Evolutionary conservation across 176 grass and related monocot genomes (phyloP), one percentile per base, ranked within the genome.

Genomic region (Oryza glaberrima): DNA sequence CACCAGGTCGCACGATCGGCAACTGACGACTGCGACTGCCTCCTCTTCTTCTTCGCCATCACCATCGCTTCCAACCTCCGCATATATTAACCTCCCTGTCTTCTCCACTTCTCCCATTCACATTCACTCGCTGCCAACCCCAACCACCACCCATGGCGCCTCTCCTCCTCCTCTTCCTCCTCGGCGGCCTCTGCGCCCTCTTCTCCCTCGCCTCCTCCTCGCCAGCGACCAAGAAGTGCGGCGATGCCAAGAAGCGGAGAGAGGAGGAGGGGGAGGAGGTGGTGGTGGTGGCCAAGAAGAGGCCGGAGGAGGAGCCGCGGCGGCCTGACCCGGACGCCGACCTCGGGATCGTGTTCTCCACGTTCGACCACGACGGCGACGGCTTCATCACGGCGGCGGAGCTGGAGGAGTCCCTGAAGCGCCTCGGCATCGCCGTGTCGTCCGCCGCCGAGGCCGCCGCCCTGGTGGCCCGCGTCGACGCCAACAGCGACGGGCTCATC

Each of bases 311-410:
- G 30, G 30, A 32, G 30, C 30, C 30, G 30, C 30, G 3, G 30
- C 65, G 7, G 73, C 19, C 63, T 0, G 67, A 82, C 73, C 25
- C 23, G 23, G 78, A 88, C 61, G 72, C 56, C 3, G 90, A 88
- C 67, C 88, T 94, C 2, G 90, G 91, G 38, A 87, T 85, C 67
- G 83, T 94, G 4, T 97, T 97, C 88, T 89, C 90, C 1, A 91
- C 90, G 74, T 97, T 97, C 61, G 95, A 97, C 89, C 90, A 82
- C 79, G 92, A 97, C 83, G 92, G 95, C 65, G 95, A 97, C 77
- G 90, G 95, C 3, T 97, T 92, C 88, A 94, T 97, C 95, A 94
- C 92, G 17, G 72, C 75, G 1, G 66, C 13, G 9, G 95, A 97
- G 89, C 90, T 97, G 40, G 90, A 94, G 86, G 92, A 91, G 51